These are phyloP conservation scores for Tolypocladium endophyticum DNA, from an alignment of 2,329 filamentous ascomycete species.

Conservation along the genomic window DNA sequence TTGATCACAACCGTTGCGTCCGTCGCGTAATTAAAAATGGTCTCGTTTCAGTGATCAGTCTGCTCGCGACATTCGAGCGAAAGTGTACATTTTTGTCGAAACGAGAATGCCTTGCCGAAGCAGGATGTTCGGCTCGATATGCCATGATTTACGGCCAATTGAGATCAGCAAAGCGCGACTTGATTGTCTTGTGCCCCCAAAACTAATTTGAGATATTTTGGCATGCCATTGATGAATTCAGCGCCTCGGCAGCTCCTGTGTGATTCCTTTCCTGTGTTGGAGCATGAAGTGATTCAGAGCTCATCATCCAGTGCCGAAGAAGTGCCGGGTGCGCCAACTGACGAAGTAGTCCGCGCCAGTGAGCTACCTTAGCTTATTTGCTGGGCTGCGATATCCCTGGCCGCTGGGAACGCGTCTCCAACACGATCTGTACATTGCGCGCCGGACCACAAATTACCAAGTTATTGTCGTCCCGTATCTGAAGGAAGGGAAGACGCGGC, in stretches of 20 bases:
- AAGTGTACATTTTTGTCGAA: not conserved
- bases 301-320: not conserved
- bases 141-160: not conserved
- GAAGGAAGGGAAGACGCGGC: not conserved
- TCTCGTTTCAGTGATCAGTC: not conserved
- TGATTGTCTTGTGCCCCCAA: not conserved
- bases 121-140: not conserved
- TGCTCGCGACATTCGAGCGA: not conserved
- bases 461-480: not conserved
- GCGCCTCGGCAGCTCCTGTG: not conserved
- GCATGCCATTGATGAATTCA: not conserved
- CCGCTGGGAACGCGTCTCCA: conserved; percentile 1
- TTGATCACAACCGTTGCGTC: conserved; percentile 7
- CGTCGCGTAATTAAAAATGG: not conserved
- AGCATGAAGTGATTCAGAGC: not conserved
- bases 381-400: not conserved
- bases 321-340: not conserved
- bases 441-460: not conserved
- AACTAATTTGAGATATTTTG: not conserved
- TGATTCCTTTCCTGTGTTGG: no score
- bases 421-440: not conserved
- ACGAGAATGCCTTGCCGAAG: not conserved
- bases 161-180: not conserved
- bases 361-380: not conserved
- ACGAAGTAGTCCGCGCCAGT: not conserved